Percentiles rank a stretch among this genome's conserved stretches.
Evolutionary conservation across 2,329 filamentous ascomycete species (phyloP).

Genomic region (Colletotrichum sp.): DNA sequence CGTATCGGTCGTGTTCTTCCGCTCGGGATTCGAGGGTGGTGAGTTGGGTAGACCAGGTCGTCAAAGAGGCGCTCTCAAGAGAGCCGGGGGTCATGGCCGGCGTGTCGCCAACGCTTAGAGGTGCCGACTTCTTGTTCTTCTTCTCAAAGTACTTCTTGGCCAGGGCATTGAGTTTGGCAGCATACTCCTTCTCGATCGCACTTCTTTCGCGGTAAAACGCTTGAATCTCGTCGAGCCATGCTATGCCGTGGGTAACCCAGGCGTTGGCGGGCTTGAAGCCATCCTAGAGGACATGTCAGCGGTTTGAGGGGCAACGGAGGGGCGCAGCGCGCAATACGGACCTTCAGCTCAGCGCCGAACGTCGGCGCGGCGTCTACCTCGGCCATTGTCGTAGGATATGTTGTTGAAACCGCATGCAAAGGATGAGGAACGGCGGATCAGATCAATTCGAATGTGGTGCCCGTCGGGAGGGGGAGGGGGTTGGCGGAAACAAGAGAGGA

Average conservation of each 20-base stretch:
- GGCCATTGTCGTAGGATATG: constrained; percentile 61
- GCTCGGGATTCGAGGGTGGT: constrained; percentile 88
- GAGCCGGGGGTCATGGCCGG: constrained; percentile 94
- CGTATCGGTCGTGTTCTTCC: constrained; percentile 86
- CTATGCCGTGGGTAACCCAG: constrained; percentile 89
- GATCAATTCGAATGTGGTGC: not conserved
- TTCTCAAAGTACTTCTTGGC: constrained; percentile 98
- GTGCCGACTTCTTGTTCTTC: constrained; percentile 88
- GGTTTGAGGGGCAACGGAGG: constrained; percentile 1
- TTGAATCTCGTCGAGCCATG: constrained; percentile 96
- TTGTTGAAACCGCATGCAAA: constrained; percentile 12
- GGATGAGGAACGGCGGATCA: not conserved
- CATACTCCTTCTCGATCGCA: constrained; percentile 96
- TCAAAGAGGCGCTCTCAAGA: constrained; percentile 93
- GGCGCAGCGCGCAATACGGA: constrained; percentile 41
- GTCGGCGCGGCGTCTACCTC: constrained; percentile 83
- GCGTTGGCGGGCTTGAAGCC: constrained; percentile 93
- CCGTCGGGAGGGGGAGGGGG: not conserved
- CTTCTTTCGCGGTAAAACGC: constrained; percentile 96
- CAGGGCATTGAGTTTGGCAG: constrained; percentile 81
- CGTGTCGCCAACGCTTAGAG: constrained; percentile 90
- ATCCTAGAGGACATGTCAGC: constrained; percentile 64
- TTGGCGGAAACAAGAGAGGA: not conserved
- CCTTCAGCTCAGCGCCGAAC: constrained; percentile 95
- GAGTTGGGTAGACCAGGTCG: constrained; percentile 95